Base-by-base conservation (phyloP, 2,329 filamentous ascomycete genomes). In the Macrophomina phaseolina region DNA sequence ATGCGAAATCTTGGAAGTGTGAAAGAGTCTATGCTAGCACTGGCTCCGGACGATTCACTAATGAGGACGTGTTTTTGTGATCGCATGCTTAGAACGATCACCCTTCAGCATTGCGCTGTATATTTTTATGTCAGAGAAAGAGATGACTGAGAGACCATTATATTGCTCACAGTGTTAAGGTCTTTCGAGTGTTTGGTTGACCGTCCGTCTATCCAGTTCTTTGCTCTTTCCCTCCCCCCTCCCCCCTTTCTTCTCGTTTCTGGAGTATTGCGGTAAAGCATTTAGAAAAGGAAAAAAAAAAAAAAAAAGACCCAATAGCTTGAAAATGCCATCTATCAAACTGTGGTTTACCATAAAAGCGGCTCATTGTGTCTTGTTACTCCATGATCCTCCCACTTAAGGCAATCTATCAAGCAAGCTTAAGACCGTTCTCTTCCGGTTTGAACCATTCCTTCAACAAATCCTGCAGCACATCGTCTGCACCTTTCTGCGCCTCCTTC, bases 361-460 rank as follows among this genome's bases (percentile, higher is more conserved):
- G 23, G 23, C 23, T 23, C 23, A 23, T 23, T 23, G 23, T 23
- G 11, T 45, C 42, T 11, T 34, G 16, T 28, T 11, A 23, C 56
- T 61, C 38, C 55, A 3, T 58, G 28, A 18, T n/a, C 55, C 36
- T 32, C 30, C 32, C 38, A 14, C 36, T 8, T 16, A 48, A 11
- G 32, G 18, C 3, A 49, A 18, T 42, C 18, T 12, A 51, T 71
- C 70, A 78, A 18, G 77, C 77, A 60, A 78, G 68, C 64, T 68
- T 72, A 69, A 79, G 52, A 16, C 77, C 76, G 64, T 78, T 73
- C 68, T 73, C 69, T 45, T 77, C 78, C 1, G 76, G 77, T 69
- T 75, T 77, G 67, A 86, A 85, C 84, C 84, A 86, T 69, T 85
- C 83, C 45, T 66, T 73, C 68, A 84, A 69, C 66, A 86, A 69